Evolutionary conservation across 768 basidiomycete genomes (phyloP), one percentile per base, ranked within the genome.

Genomic region (Mycena maculata): DNA sequence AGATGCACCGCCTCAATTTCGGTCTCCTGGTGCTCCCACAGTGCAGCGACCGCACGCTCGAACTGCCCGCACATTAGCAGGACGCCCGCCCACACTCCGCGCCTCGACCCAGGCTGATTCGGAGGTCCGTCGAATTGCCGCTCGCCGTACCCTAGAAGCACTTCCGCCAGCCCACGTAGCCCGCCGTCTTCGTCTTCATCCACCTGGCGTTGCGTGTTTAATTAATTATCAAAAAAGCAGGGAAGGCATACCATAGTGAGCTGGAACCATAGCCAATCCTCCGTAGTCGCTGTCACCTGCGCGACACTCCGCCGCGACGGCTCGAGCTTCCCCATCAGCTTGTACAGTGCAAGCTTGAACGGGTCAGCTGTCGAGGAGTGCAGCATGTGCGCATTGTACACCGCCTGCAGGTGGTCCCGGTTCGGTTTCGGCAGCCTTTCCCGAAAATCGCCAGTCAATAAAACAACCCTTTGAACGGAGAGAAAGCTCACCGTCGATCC

Each of bases 231-330:
- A 13, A 39, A 27, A 5, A 28, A 9, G 6, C 27, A 20, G 33
- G n/a, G 8, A 27, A 45, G 38, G 69, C 81, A 31, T 52, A 90
- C 93, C 88, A 98, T 92, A 1, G 91, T 86, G 16, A 99, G 85
- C 80, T 99, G 96, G 83, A 96, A 91, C 97, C 97, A 99, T 38
- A 98, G 83, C 97, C 97, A 99, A 78, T 99, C 98, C 76, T 98
- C 98, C 2, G 94, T 96, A 1, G 96, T 96, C 12, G 87, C 87
- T 0, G 96, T 98, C 6, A 98, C 95, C 42, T 90, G 88, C 7
- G 89, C 86, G 3, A 96, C 90, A 72, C 88, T 92, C 52, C 95
- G 86, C 61, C 93, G 85, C 6, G 87, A 79, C 2, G 95, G 89
- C 71, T 99, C 98, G 57, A 97, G 86, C 72, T 93, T 93, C 47